Base-by-base conservation (phyloP, 2,329 filamentous ascomycete genomes). In the Hymenoscyphus salicellus region DNA sequence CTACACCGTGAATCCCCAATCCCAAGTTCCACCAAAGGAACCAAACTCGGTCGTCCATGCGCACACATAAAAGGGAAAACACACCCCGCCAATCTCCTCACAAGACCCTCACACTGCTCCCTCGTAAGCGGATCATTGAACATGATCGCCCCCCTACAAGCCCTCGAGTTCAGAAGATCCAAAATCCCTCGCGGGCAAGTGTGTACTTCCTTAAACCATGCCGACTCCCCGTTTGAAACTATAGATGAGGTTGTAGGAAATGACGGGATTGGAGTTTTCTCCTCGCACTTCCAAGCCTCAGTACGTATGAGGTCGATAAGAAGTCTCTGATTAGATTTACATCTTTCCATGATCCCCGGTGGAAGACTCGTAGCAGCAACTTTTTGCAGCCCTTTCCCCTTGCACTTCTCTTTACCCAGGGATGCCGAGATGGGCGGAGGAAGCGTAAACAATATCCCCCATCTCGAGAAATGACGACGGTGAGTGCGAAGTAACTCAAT, bases 31-130 rank as follows among this genome's bases (percentile, higher is more conserved):
- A 88, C 75, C n/a, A 90, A 66, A 1, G 87, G 87, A 5, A 84
- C 82, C 82, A 90, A 84, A 38, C 84, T 87, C 1, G 87, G 87
- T 61, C 88, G 81, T 0, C 92, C 92, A 79, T 96, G 92, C 0
- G 92, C 92, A 76, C 92, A 96, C 73, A 92, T 88, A 69, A 95
- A 95, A 0, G 92, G 91, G 67, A 94, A 91, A 0, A 80, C 81
- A 69, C 89, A 93, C 0, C 72, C 73, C 0, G 83, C 82, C n/a
- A 95, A 77, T 2, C 80, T 80, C 1, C 62, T 66, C 0, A 94
- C 75, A 38, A 95, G 75, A 0, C 75, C 73, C 10, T 77, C 69
- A 70, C 91, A 94, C 68, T 92, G 82, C 0, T 80, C 76, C 0
- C 74, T 67, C 0, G 80, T 81, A 7, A 95, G 77, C 5, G 78